Percentiles rank a stretch among this genome's conserved stretches.
phyloP scores from a whole-genome alignment of 352 stramenopile species.

The Globisporangium spiculum region DNA sequence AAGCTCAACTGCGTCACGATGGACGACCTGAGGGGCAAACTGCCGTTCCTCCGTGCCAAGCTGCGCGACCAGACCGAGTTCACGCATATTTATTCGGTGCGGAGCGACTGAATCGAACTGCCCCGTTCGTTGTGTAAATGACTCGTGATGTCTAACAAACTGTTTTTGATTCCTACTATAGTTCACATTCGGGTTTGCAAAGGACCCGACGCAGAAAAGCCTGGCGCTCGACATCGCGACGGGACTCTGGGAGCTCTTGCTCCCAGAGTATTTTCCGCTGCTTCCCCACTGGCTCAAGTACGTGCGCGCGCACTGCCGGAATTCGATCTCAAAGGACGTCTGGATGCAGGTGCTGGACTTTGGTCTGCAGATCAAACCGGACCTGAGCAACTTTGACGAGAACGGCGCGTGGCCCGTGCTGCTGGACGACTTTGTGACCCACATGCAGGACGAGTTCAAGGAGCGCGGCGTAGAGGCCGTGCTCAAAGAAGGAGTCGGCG shows the following conservation, averaged over 20 bases:
- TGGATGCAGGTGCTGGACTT: constrained; percentile 88
- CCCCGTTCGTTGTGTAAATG: neutral
- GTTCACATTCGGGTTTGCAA: constrained; percentile 83
- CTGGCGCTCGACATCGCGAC: constrained; percentile 68
- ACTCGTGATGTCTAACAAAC: neutral
- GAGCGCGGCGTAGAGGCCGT: constrained; percentile 36
- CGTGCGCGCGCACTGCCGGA: constrained; percentile 59
- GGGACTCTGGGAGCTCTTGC: constrained; percentile 69
- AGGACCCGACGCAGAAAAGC: constrained; percentile 82
- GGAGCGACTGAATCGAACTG: neutral
- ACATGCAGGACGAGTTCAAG: constrained; percentile 60
- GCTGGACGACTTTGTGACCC: constrained; percentile 77
- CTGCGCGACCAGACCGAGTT: constrained; percentile 50
- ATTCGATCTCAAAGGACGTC: constrained; percentile 81
- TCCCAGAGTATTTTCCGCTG: constrained; percentile 63
- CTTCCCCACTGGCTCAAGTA: constrained; percentile 69
- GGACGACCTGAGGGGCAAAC: constrained; percentile 43
- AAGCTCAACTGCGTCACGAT: constrained; percentile 63
- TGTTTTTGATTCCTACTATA: constrained; percentile 20
- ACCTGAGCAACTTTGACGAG: constrained; percentile 85
- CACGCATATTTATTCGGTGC: constrained; percentile 80
- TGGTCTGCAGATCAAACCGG: constrained; percentile 57
- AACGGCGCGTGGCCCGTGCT: constrained; percentile 86
- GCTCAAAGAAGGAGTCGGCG: constrained; percentile 36
- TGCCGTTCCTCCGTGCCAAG: constrained; percentile 52